Conservation (phyloP, 2,329 filamentous ascomycete genomes). For the Balansia obtecta region DNA sequence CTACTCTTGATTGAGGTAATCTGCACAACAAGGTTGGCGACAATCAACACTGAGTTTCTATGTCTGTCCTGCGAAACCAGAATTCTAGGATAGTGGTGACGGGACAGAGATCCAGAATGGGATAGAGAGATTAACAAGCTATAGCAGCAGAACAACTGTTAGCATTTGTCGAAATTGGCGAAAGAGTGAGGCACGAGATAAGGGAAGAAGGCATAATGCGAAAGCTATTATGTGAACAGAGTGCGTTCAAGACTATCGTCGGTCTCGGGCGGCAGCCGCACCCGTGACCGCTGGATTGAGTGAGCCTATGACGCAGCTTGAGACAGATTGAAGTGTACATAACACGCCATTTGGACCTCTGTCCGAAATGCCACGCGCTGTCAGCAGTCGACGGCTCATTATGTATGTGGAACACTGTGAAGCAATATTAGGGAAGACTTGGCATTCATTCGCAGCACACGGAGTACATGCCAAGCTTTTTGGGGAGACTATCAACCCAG, state of each 20-base stretch:
- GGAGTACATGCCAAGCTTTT: neutral
- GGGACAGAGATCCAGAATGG: neutral
- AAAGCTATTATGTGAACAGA: neutral
- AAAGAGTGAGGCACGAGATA: no score
- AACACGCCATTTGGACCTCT: neutral
- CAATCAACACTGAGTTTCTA: neutral
- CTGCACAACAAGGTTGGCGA: neutral
- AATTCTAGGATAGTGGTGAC: neutral
- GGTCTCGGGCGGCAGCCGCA: neutral
- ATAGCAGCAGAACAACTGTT: neutral
- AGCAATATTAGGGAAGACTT: slow-evolving; percentile 5
- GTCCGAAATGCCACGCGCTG: neutral
- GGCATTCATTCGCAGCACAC: slow-evolving; percentile 10
- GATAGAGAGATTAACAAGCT: neutral
- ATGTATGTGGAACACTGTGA: neutral
- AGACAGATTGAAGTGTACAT: neutral
- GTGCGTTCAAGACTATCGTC: neutral
- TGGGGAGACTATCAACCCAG: neutral
- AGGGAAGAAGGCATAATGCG: neutral
- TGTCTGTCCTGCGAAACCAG: neutral
- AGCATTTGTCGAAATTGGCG: neutral
- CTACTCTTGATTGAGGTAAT: neutral
- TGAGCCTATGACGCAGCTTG: neutral
- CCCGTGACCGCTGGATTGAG: neutral
- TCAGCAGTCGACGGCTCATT: neutral